Evolutionary conservation across 1,284 basidiomycete genomes (phyloP).

Genomic region (Ustilago trichophora): DNA sequence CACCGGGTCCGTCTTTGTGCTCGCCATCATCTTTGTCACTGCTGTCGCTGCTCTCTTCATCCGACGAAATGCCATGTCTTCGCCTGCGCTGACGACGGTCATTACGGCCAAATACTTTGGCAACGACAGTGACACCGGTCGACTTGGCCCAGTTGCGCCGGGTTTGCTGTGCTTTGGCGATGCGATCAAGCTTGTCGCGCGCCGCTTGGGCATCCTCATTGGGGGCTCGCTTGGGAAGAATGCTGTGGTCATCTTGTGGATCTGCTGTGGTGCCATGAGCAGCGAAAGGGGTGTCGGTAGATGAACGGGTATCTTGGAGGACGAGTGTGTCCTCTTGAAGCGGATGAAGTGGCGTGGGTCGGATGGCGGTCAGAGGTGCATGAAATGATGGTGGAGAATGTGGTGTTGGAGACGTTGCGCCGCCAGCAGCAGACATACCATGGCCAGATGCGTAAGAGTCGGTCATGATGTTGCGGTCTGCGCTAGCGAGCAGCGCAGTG

Average conservation of each 20-base stretch:
- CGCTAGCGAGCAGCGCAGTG: neutral
- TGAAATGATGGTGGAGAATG: constrained; percentile 3
- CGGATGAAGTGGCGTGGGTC: constrained; percentile 35
- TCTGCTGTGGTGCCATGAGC: neutral
- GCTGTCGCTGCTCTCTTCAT: constrained; percentile 21
- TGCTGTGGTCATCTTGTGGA: neutral
- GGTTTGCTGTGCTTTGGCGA: constrained; percentile 34
- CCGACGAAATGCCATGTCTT: constrained; percentile 24
- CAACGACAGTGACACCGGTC: constrained; percentile 25
- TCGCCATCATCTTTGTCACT: constrained; percentile 1
- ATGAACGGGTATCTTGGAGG: constrained; percentile 34
- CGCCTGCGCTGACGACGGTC: constrained; percentile 22
- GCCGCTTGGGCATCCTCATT: constrained; percentile 37
- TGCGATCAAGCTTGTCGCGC: constrained; percentile 43
- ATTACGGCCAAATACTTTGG: constrained; percentile 19
- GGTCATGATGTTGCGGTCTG: neutral
- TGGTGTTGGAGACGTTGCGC: constrained; percentile 1
- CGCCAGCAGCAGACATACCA: neutral
- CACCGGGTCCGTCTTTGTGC: constrained; percentile 1
- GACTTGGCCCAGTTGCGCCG: constrained; percentile 38
- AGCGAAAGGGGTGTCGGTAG: constrained; percentile 5
- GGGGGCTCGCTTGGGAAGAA: constrained; percentile 18
- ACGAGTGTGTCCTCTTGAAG: constrained; percentile 26
- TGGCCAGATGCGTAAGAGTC: neutral
- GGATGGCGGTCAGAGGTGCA: constrained; percentile 2